Evolutionary conservation across 2,329 filamentous ascomycete genomes (phyloP), one percentile per base, ranked within the genome.

Genomic region (Pyrenochaeta sp.): DNA sequence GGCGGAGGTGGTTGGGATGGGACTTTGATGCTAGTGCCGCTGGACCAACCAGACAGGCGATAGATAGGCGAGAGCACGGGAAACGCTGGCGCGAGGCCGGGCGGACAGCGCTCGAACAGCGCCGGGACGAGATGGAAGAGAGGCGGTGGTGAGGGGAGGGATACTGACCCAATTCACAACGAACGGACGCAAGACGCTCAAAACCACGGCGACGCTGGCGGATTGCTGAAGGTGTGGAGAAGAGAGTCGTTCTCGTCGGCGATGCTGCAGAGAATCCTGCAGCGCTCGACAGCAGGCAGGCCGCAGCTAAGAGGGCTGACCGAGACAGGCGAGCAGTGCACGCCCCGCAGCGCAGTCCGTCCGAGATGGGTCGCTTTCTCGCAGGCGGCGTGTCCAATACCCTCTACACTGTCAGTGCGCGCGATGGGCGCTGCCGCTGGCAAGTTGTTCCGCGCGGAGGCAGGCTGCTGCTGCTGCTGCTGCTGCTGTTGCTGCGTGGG

Each of bases 1-100:
- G 69, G 75, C 71, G 72, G 72, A 75, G 75, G 77, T 77, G 76
- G 77, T 78, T 78, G 76, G 77, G 76, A 78, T 75, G 71, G 66
- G 68, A 66, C 62, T 63, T 66, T 68, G 64, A 65, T 69, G 72
- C 76, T 77, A 77, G 75, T 66, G 71, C 67, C 55, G 62, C 67
- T 67, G 69, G 72, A 67, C 72, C 72, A 71, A 74, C 70, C 72
- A 72, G 64, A 68, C 65, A 59, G 61, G 60, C 59, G 56, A 65
- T 42, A 62, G 72, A 77, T 77, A 78, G 73, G 73, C 76, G 76
- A 77, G 70, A 53, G 68, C 60, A 64, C 72, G 72, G 75, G 72
- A 74, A 69, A 72, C 61, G 64, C 69, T 73, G 59, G 65, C 60
- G 62, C 66, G 67, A 65, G 61, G 57, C 51, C 59, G 36, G 51